Percentiles rank a stretch among this genome's conserved stretches.
phyloP scores from a whole-genome alignment of 345 rosid genomes.

The Boechera stricta region DNA sequence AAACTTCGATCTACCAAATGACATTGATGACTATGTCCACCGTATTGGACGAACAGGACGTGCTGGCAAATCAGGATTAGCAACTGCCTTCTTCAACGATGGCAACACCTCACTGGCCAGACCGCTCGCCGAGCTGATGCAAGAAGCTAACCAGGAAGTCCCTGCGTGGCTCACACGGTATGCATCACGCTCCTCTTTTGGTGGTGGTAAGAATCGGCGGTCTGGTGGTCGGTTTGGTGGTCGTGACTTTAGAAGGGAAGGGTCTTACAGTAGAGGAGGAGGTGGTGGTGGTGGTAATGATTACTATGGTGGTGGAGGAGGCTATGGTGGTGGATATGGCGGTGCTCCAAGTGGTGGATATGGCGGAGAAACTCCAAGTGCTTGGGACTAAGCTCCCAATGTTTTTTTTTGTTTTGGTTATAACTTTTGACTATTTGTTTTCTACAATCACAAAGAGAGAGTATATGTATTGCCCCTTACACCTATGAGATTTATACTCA shows the following conservation, averaged over 20 bases:
- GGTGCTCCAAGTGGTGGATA: slow-evolving; percentile 48
- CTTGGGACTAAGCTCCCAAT: slow-evolving; percentile 63
- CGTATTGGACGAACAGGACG: slow-evolving; percentile 98
- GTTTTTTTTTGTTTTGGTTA: slow-evolving; percentile 26
- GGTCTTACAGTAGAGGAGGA: slow-evolving; percentile 65
- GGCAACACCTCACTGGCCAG: slow-evolving; percentile 73
- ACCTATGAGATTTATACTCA: slow-evolving; percentile 22
- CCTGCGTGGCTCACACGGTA: slow-evolving; percentile 91
- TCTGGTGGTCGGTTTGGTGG: slow-evolving; percentile 89
- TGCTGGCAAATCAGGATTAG: slow-evolving; percentile 91
- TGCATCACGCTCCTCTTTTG: slow-evolving; percentile 71
- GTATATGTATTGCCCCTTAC: slow-evolving; percentile 37
- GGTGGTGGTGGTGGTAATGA: slow-evolving; percentile 48
- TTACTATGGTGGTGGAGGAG: slow-evolving; percentile 42
- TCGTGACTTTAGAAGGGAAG: slow-evolving; percentile 82
- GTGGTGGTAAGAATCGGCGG: slow-evolving; percentile 74
- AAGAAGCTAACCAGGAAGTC: slow-evolving; percentile 94
- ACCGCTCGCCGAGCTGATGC: slow-evolving; percentile 80
- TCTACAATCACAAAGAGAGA: slow-evolving; percentile 38
- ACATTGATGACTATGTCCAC: slow-evolving; percentile 96
- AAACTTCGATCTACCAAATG: slow-evolving; percentile 95
- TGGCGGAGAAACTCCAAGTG: slow-evolving; percentile 63
- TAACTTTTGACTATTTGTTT: slow-evolving; percentile 31
- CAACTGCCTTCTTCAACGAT: slow-evolving; percentile 96
- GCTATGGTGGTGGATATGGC: slow-evolving; percentile 50